phyloP scores from a whole-genome alignment of 169 alveolate species.

The Plasmodium berghei region DNA sequence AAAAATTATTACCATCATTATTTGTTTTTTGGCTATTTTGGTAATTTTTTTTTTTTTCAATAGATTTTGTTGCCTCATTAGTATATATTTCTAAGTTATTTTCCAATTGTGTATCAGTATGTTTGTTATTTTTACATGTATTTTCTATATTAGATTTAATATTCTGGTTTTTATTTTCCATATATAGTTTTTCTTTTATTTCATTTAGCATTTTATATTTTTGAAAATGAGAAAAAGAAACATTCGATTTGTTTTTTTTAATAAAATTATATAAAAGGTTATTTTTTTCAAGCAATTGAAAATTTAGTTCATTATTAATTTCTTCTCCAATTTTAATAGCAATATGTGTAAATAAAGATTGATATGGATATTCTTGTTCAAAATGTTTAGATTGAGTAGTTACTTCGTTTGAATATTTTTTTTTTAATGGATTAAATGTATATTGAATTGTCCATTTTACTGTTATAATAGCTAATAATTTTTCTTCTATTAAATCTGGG shows the following conservation, averaged over 20 bases:
- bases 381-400: slow-evolving; percentile 76
- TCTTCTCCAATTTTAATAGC: slow-evolving; percentile 87
- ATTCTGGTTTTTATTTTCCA: not conserved
- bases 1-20: slow-evolving; percentile 34
- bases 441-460: slow-evolving; percentile 82
- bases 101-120: too few relatives aligned
- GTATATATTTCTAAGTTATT: too few relatives aligned
- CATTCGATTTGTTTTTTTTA: slow-evolving; percentile 44
- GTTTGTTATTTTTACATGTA: not conserved
- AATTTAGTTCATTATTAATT: slow-evolving; percentile 76
- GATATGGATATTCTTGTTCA: slow-evolving; percentile 78
- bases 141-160: not conserved
- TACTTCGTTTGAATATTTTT: slow-evolving; percentile 77
- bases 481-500: slow-evolving; percentile 37
- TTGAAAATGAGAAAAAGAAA: slow-evolving; percentile 57
- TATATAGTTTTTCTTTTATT: slow-evolving; percentile 10
- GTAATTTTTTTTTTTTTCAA: slow-evolving; percentile 45
- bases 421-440: slow-evolving; percentile 83
- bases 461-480: slow-evolving; percentile 72
- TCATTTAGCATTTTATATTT: slow-evolving; percentile 26
- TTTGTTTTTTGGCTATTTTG: not conserved
- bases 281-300: slow-evolving; percentile 39
- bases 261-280: slow-evolving; percentile 35
- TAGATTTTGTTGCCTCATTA: not conserved
- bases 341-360: slow-evolving; percentile 81